Evolutionary conservation across 148 eudicot species (phyloP).

Genomic region (Tetragonia tetragonoides): DNA sequence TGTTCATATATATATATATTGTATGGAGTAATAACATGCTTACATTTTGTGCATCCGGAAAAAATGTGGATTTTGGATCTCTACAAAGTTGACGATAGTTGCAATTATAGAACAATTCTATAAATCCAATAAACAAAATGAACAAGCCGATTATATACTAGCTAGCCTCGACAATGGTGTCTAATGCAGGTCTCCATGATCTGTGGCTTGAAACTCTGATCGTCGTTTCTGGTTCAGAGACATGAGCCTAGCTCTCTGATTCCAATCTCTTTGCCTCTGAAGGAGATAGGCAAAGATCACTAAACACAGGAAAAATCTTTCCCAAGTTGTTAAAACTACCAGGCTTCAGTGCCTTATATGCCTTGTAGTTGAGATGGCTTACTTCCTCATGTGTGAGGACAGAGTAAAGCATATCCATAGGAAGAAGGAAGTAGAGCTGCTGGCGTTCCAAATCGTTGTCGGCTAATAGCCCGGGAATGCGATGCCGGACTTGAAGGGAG

Average conservation of each 20-base stretch:
- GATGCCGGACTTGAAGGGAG: conserved; percentile 41
- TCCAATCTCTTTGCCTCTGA: conserved; percentile 20
- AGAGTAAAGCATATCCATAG: conserved; percentile 52
- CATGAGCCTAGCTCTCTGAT: conserved; percentile 6
- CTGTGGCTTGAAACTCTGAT: conserved; percentile 39
- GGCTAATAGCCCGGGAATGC: conserved; percentile 43
- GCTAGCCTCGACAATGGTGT: conserved; percentile 53
- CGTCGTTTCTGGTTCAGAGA: neutral
- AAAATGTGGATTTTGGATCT: neutral
- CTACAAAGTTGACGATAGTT: neutral
- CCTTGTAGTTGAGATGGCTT: conserved; percentile 28
- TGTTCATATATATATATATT: too few species aligned
- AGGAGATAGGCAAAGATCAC: conserved; percentile 38
- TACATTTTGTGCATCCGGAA: too few species aligned
- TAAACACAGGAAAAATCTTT: conserved; percentile 38
- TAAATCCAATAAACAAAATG: neutral
- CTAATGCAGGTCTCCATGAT: conserved; percentile 66
- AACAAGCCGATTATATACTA: neutral
- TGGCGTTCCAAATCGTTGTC: conserved; percentile 41
- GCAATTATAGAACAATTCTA: neutral
- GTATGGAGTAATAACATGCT: too few species aligned
- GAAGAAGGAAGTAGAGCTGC: conserved; percentile 43
- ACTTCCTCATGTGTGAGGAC: conserved; percentile 53
- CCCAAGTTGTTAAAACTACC: conserved; percentile 32
- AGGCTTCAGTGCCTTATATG: conserved; percentile 36